A percentile compares a stretch with the other conserved stretches of the same genome.
Conservation (phyloP, 2,329 filamentous ascomycete genomes). For the Colletotrichum trifolii region DNA sequence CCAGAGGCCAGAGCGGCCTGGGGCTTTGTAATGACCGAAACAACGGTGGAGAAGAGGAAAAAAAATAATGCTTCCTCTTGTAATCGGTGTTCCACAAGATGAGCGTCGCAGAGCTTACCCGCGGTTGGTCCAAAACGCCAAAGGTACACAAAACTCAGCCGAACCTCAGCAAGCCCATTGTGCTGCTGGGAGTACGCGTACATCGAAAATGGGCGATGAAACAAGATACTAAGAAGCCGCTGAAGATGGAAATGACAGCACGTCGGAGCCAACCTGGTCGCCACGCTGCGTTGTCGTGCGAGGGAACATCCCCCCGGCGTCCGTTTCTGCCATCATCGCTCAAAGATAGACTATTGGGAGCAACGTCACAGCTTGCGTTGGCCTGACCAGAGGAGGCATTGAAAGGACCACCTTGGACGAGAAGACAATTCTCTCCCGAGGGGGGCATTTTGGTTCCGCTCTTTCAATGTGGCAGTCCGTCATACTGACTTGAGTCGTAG, state of each 20-base stretch:
- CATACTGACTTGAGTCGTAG: too few species aligned
- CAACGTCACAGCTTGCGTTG: too few species aligned
- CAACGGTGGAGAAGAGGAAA: background rate
- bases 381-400: too few species aligned
- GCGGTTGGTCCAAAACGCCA: slow-evolving; percentile 24
- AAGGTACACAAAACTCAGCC: background rate
- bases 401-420: too few species aligned
- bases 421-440: too few species aligned
- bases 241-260: background rate
- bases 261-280: slow-evolving; percentile 16
- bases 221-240: slow-evolving; percentile 1
- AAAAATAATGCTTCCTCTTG: background rate
- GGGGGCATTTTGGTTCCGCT: too few species aligned
- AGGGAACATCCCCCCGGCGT: too few species aligned
- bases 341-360: too few species aligned
- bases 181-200: background rate
- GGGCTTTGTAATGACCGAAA: background rate
- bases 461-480: too few species aligned
- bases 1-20: background rate
- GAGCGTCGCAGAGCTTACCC: background rate
- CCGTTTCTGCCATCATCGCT: too few species aligned
- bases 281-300: background rate
- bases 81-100: too few species aligned
- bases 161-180: background rate
- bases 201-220: background rate